Evolutionary conservation across 371 early-diverging fungal species (phyloP).

Genomic region (Dichotomocladium elegans): DNA sequence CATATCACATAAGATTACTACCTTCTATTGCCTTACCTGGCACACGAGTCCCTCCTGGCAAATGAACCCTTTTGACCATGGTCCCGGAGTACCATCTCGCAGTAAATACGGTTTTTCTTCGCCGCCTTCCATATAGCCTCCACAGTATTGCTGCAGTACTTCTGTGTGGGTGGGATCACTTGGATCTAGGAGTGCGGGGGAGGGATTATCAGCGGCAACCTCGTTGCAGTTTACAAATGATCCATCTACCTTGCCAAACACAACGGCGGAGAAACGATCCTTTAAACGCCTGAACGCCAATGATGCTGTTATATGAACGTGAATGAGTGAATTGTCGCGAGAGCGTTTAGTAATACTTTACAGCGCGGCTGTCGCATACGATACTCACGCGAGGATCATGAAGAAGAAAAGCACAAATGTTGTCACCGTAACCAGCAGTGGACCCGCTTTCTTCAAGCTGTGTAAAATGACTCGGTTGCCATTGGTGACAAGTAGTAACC

Average conservation of each 20-base stretch:
- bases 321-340: neutral
- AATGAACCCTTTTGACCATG: slow-evolving; percentile 54
- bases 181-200: slow-evolving; percentile 24
- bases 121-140: slow-evolving; percentile 29
- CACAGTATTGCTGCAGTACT: slow-evolving; percentile 45
- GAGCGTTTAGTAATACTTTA: too few relatives aligned
- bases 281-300: slow-evolving; percentile 63
- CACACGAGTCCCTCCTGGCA: slow-evolving; percentile 53
- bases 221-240: neutral
- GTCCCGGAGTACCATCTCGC: slow-evolving; percentile 14
- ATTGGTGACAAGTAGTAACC: slow-evolving; percentile 56
- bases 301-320: slow-evolving; percentile 29
- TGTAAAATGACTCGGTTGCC: slow-evolving; percentile 57
- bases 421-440: slow-evolving; percentile 53
- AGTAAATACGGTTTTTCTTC: slow-evolving; percentile 18
- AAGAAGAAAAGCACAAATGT: slow-evolving; percentile 64
- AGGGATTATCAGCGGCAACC: neutral
- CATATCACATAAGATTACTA: too few relatives aligned
- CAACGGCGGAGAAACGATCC: slow-evolving; percentile 60
- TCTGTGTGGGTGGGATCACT: slow-evolving; percentile 16
- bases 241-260: slow-evolving; percentile 42
- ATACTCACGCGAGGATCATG: slow-evolving; percentile 53
- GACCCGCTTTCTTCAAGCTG: slow-evolving; percentile 59
- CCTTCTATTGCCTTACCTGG: slow-evolving; percentile 32
- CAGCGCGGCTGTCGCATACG: neutral